A percentile compares a stretch with the other conserved stretches of the same genome.
These are phyloP conservation scores for Iberis pinnata DNA, from an alignment of 345 rosid genomes.

Conservation along the genomic window DNA sequence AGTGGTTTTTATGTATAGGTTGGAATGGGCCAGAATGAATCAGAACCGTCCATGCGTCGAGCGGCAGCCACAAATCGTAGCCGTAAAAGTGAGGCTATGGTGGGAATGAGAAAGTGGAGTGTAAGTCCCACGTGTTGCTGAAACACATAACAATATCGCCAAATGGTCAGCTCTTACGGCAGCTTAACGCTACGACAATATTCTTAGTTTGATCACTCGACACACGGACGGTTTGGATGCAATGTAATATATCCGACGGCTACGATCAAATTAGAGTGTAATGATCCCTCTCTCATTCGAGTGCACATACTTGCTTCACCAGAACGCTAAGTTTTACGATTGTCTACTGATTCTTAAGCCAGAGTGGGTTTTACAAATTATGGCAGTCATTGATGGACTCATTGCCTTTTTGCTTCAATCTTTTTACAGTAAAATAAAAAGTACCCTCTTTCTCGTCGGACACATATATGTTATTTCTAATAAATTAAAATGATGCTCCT, in stretches of 20 bases:
- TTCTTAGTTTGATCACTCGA: slow-evolving; percentile 15
- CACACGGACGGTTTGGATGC: slow-evolving; percentile 23
- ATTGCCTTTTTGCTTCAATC: too few species aligned
- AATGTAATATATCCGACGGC: slow-evolving; percentile 12
- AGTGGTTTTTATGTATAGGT: neutral
- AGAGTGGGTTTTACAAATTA: slow-evolving; percentile 23
- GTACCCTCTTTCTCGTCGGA: too few species aligned
- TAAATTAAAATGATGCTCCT: too few species aligned
- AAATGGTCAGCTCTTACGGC: slow-evolving; percentile 35
- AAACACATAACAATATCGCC: slow-evolving; percentile 25
- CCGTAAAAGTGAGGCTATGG: slow-evolving; percentile 30
- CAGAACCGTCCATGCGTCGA: slow-evolving; percentile 17
- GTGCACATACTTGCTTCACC: slow-evolving; percentile 28
- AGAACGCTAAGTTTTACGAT: slow-evolving; percentile 19
- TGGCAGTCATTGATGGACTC: slow-evolving; percentile 18
- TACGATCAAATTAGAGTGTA: slow-evolving; percentile 12
- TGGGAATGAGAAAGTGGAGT: slow-evolving; percentile 27
- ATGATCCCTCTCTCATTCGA: slow-evolving; percentile 20
- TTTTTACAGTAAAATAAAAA: too few species aligned
- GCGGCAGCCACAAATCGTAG: neutral
- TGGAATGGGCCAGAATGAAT: slow-evolving; percentile 13
- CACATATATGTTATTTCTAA: too few species aligned
- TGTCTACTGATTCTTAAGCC: slow-evolving; percentile 27
- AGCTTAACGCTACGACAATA: slow-evolving; percentile 32
- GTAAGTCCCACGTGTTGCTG: slow-evolving; percentile 29